Conservation (phyloP, 495 filamentous ascomycete species). For the Talaromyces liani region DNA sequence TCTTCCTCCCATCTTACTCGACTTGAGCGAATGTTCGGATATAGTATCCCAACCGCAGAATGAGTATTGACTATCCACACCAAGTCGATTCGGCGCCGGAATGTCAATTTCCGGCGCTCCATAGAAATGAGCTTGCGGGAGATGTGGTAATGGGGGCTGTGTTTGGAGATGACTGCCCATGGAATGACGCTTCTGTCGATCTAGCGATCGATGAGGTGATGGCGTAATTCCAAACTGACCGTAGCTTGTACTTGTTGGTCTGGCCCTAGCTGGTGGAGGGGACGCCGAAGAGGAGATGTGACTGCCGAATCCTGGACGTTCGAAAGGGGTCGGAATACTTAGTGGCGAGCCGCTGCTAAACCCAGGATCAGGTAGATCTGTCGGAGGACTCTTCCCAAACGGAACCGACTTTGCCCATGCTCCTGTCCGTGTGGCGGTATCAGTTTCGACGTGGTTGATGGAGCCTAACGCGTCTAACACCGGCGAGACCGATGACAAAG, state of each 20-base stretch:
- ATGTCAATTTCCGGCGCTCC: conserved; percentile 49
- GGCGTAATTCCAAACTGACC: conserved; percentile 28
- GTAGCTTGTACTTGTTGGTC: conserved; percentile 35
- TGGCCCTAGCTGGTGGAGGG: conserved; percentile 31
- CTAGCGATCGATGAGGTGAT: conserved; percentile 35
- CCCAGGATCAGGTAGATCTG: conserved; percentile 34
- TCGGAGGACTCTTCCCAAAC: conserved; percentile 42
- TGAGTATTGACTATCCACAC: conserved; percentile 56
- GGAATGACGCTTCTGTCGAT: conserved; percentile 38
- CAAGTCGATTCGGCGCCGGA: conserved; percentile 17
- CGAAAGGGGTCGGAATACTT: conserved; percentile 29
- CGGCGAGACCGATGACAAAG: conserved; percentile 37
- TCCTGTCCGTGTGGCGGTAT: conserved; percentile 32
- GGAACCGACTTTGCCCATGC: conserved; percentile 44
- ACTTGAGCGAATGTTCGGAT: conserved; percentile 38
- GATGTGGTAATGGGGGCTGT: conserved; percentile 69
- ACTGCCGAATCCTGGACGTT: conserved; percentile 35
- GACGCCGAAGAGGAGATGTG: conserved; percentile 42
- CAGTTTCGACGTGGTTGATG: conserved; percentile 23
- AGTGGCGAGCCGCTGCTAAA: conserved; percentile 37
- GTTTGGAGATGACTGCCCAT: conserved; percentile 33
- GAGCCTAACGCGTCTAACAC: conserved; percentile 35
- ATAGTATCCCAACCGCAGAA: conserved; percentile 76
- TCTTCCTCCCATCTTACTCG: conserved; percentile 47
- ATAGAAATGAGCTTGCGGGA: conserved; percentile 70